Conservation (phyloP, 305 asterid species). For the Fraxinus dipetala region DNA sequence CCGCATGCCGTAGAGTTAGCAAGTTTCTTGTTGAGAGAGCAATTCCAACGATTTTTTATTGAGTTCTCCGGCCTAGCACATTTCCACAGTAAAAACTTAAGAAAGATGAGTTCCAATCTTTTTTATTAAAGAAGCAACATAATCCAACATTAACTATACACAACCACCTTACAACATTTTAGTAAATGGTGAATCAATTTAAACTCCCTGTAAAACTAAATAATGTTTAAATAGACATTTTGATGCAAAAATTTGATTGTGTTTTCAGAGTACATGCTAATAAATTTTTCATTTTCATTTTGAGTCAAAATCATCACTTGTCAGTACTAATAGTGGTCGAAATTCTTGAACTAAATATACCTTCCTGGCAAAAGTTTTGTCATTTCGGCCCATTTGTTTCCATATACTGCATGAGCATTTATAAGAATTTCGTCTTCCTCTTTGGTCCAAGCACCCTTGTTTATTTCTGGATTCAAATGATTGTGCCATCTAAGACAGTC, state of each 20-base stretch:
- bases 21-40: conserved; percentile 42
- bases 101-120: not conserved
- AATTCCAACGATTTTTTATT: conserved; percentile 51
- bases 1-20: not conserved
- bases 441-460: conserved; percentile 49
- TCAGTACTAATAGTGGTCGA: not conserved
- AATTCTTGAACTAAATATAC: conserved; percentile 29
- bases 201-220: not conserved
- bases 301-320: not conserved
- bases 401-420: conserved; percentile 40
- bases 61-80: conserved; percentile 43
- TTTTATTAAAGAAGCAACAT: not conserved
- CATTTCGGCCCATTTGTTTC: conserved; percentile 63
- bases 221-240: not conserved
- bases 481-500: conserved; percentile 46
- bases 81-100: not conserved
- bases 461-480: conserved; percentile 57
- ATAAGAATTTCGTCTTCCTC: conserved; percentile 53
- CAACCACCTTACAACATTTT: not conserved
- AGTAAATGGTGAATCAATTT: not conserved
- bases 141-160: not conserved
- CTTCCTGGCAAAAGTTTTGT: conserved; percentile 56
- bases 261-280: not conserved
- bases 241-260: not conserved
- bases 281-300: not conserved